phyloP scores from a whole-genome alignment of 108 stramenopile species.

The Discostella stelligeroides region DNA sequence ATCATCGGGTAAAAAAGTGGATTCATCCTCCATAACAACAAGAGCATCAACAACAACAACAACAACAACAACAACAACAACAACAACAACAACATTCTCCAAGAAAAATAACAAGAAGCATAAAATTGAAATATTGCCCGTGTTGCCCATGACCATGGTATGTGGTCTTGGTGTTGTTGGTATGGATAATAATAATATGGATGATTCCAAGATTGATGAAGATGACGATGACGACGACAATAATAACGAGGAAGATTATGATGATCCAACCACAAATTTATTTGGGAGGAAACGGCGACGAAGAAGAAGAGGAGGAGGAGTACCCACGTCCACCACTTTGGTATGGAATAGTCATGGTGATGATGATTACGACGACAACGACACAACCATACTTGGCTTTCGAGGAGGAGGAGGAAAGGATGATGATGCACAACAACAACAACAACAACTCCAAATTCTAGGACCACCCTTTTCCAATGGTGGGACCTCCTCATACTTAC shows the following conservation, averaged over 20 bases:
- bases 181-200: not conserved
- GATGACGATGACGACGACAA: slow-evolving; percentile 3
- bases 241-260: not conserved
- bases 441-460: not conserved
- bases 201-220: not conserved
- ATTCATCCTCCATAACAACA: too few species aligned
- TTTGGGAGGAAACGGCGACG: too few species aligned
- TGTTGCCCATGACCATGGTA: slow-evolving; percentile 41
- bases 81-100: not conserved
- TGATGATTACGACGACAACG: not conserved
- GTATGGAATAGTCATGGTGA: slow-evolving; percentile 23
- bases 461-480: slow-evolving; percentile 17
- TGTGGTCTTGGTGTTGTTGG: slow-evolving; percentile 19
- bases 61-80: not conserved
- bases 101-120: not conserved
- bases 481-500: slow-evolving; percentile 29
- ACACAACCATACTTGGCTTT: not conserved
- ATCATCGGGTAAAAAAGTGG: not conserved
- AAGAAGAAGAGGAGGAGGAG: too few species aligned
- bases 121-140: slow-evolving; percentile 24
- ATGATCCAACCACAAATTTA: too few species aligned
- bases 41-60: not conserved
- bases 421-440: too few species aligned
- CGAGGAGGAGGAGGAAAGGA: not conserved
- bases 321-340: too few species aligned